Conservation (phyloP, 2,329 filamentous ascomycete genomes). For the Akanthomyces muscarius region DNA sequence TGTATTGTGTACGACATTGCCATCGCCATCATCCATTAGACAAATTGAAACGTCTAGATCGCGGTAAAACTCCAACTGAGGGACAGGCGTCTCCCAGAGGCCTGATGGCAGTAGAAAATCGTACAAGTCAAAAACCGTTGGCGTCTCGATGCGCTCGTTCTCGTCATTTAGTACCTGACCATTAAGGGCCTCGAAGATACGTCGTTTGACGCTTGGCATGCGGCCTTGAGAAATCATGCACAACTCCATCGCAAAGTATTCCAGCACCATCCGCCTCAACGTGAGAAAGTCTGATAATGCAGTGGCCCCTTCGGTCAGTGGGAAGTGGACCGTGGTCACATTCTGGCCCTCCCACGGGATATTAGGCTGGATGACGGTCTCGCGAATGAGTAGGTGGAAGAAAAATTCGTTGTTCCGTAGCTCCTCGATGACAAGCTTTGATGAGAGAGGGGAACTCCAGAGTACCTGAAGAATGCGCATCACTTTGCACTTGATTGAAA, state of each 20-base stretch:
- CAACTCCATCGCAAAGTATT: conserved; percentile 83
- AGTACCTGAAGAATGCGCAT: conserved; percentile 74
- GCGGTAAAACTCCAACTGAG: conserved; percentile 55
- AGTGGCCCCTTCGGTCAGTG: conserved; percentile 61
- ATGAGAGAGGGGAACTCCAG: conserved; percentile 79
- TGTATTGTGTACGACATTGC: conserved; percentile 60
- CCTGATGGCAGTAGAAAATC: conserved; percentile 68
- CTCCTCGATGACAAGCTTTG: conserved; percentile 69
- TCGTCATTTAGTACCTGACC: conserved; percentile 67
- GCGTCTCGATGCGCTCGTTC: conserved; percentile 62
- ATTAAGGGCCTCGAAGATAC: conserved; percentile 69
- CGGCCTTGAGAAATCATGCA: conserved; percentile 69
- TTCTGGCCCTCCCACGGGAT: conserved; percentile 70
- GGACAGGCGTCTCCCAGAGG: conserved; percentile 48
- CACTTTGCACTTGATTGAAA: conserved; percentile 63
- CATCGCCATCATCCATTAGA: conserved; percentile 55
- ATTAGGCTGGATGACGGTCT: conserved; percentile 65
- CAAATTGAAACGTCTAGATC: conserved; percentile 67
- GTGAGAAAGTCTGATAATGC: conserved; percentile 75
- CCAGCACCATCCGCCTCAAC: conserved; percentile 71
- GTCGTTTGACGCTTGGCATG: conserved; percentile 65
- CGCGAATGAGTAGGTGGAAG: conserved; percentile 69
- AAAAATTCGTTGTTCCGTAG: conserved; percentile 75
- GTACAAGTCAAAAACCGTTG: conserved; percentile 85
- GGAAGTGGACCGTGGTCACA: conserved; percentile 60